Evolutionary conservation across 2,329 filamentous ascomycete species (phyloP).

Genomic region (Ophiostoma quercus): DNA sequence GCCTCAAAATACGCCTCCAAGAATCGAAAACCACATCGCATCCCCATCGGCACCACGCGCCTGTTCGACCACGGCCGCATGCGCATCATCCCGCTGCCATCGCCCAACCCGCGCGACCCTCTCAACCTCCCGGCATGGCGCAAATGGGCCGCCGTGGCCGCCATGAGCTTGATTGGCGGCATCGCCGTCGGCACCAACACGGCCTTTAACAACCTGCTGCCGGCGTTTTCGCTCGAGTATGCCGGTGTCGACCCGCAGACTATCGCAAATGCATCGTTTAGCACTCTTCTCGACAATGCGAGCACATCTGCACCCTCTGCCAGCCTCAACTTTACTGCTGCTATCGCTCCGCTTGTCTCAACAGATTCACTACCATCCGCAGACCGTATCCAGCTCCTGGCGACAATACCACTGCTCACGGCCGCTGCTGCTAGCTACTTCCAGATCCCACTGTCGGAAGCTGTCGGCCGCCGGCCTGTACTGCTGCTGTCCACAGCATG

Average conservation of each 20-base stretch:
- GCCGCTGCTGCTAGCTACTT: conserved; percentile 36
- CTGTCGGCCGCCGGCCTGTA: conserved; percentile 36
- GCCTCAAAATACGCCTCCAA: background rate
- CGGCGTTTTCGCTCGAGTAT: conserved; percentile 37
- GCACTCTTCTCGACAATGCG: background rate
- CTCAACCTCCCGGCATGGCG: conserved; percentile 33
- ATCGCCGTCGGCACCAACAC: conserved; percentile 31
- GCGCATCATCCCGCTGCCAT: conserved; percentile 25
- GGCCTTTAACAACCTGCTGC: conserved; percentile 32
- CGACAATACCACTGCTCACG: conserved; percentile 35
- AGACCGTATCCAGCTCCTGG: conserved; percentile 32
- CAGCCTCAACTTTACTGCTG: background rate
- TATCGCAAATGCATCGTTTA: conserved; percentile 31
- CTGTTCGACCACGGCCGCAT: conserved; percentile 25
- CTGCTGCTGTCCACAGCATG: conserved; percentile 34
- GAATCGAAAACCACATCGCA: background rate
- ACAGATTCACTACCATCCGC: conserved; percentile 27
- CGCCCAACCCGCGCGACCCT: conserved; percentile 30
- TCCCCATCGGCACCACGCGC: conserved; percentile 25
- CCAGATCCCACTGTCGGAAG: conserved; percentile 38
- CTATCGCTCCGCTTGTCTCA: background rate
- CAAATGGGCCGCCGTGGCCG: conserved; percentile 33
- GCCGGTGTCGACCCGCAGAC: conserved; percentile 33
- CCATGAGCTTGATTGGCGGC: conserved; percentile 31
- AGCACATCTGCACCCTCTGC: background rate